Percentiles rank a stretch among this genome's conserved stretches.
Evolutionary conservation across 495 filamentous ascomycete species (phyloP).

Genomic region (Daldinia concentrica): DNA sequence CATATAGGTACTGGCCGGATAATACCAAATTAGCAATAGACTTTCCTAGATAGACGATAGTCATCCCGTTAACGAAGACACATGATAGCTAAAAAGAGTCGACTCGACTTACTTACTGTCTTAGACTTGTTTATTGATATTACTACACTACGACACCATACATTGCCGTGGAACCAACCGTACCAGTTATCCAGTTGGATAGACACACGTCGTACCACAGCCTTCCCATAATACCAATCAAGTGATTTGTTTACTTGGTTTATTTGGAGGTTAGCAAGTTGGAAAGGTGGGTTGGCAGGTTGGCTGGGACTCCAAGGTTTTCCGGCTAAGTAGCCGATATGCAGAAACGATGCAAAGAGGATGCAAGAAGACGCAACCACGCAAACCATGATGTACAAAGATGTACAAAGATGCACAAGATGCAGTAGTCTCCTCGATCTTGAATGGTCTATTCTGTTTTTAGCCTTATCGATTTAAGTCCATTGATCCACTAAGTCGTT

Average conservation of each 20-base stretch:
- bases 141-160: slow-evolving; percentile 31
- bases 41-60: slow-evolving; percentile 16
- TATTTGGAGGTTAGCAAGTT: neutral
- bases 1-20: neutral
- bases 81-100: neutral
- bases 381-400: neutral
- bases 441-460: slow-evolving; percentile 25
- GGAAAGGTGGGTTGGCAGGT: slow-evolving; percentile 11
- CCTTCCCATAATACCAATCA: slow-evolving; percentile 20
- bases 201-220: slow-evolving; percentile 36
- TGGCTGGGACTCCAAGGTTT: neutral
- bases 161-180: slow-evolving; percentile 16
- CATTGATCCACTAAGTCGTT: slow-evolving; percentile 2
- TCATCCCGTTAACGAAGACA: slow-evolving; percentile 6
- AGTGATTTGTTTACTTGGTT: slow-evolving; percentile 16
- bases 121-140: slow-evolving; percentile 34
- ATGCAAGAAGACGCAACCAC: slow-evolving; percentile 14
- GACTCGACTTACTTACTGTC: slow-evolving; percentile 1
- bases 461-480: slow-evolving; percentile 21
- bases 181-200: slow-evolving; percentile 24
- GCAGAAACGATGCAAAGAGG: slow-evolving; percentile 1
- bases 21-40: slow-evolving; percentile 11
- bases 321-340: slow-evolving; percentile 13
- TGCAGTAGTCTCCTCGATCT: slow-evolving; percentile 36
- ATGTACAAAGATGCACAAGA: slow-evolving; percentile 41